phyloP scores from a whole-genome alignment of 2,329 filamentous ascomycete species.

The Penicillium digitatum region DNA sequence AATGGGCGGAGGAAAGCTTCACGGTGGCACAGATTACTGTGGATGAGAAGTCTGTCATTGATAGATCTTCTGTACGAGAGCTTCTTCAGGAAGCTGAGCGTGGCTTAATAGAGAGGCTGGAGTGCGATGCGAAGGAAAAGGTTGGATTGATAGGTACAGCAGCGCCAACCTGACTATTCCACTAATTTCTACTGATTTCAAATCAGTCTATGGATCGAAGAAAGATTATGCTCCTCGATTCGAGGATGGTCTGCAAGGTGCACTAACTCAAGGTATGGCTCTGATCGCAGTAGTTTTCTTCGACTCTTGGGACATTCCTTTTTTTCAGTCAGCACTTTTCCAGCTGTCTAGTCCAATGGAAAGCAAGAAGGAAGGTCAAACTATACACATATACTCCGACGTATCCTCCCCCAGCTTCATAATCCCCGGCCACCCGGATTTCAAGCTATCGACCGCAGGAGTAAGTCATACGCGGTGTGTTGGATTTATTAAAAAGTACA shows the following conservation, averaged over 20 bases:
- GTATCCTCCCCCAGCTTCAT: constrained; percentile 45
- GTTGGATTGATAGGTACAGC: constrained; percentile 24
- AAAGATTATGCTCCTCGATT: constrained; percentile 21
- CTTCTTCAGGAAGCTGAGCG: constrained; percentile 12
- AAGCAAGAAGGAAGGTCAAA: not conserved
- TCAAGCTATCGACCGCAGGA: constrained; percentile 53
- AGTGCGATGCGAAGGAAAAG: constrained; percentile 25
- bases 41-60: constrained; percentile 2
- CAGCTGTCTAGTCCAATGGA: constrained; percentile 16
- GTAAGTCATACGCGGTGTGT: constrained; percentile 65
- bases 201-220: constrained; percentile 26
- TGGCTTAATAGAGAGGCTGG: constrained; percentile 15
- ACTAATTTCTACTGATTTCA: not conserved
- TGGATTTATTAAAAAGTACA: constrained; percentile 59
- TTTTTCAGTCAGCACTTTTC: constrained; percentile 7
- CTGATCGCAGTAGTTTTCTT: constrained; percentile 19
- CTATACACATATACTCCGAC: constrained; percentile 46
- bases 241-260: constrained; percentile 5
- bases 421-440: constrained; percentile 50
- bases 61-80: constrained; percentile 12
- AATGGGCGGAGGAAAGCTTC: constrained; percentile 71
- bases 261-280: not conserved
- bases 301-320: constrained; percentile 14
- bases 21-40: constrained; percentile 54
- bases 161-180: not conserved